Conservation (phyloP, 495 filamentous ascomycete genomes). For the Xylaria scruposa region DNA sequence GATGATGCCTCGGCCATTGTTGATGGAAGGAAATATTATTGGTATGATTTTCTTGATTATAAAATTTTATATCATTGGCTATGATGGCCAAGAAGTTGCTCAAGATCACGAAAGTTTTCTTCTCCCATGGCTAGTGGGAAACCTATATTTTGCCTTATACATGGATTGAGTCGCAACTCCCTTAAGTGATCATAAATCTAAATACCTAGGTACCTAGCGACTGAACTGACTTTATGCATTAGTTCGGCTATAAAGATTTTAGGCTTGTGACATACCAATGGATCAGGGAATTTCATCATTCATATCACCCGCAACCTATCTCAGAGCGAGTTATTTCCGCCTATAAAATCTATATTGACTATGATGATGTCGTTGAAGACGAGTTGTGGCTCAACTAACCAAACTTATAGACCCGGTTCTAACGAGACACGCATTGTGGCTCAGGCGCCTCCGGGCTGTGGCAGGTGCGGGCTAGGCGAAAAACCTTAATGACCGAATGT, state of each 20-base stretch:
- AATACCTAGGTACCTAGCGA: no score
- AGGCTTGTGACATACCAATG: neutral
- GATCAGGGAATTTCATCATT: neutral
- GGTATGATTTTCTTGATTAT: slow-evolving; percentile 1
- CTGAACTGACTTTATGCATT: neutral
- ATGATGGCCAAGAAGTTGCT: neutral
- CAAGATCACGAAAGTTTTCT: neutral
- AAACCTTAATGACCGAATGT: neutral
- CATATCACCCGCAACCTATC: neutral
- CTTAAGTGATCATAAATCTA: neutral
- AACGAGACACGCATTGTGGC: neutral
- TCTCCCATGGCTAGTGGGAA: no score
- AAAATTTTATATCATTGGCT: neutral
- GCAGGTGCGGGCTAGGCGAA: neutral
- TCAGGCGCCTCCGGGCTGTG: neutral
- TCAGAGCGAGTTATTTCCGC: no score
- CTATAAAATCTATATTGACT: no score
- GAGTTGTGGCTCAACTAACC: neutral
- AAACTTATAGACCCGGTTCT: neutral
- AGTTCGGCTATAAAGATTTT: neutral
- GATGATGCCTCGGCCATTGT: neutral
- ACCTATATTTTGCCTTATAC: neutral
- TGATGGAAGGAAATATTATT: neutral
- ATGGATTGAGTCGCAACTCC: neutral
- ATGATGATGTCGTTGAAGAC: neutral